phyloP scores from a whole-genome alignment of 768 basidiomycete genomes.

The Strobilomyces confusus region DNA sequence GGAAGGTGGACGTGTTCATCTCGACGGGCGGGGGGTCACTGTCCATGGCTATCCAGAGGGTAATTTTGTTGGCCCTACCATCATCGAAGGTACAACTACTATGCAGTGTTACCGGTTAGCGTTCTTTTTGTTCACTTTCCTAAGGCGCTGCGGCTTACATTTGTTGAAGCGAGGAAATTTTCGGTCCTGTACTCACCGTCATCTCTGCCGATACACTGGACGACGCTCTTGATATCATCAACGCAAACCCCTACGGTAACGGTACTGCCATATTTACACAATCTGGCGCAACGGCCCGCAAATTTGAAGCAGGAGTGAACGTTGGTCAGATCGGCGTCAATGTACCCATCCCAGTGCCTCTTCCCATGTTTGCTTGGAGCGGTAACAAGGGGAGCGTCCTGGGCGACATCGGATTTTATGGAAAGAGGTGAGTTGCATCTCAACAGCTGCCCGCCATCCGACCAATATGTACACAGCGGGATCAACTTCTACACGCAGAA shows the following conservation, averaged over 20 bases:
- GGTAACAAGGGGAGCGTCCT: conserved; percentile 88
- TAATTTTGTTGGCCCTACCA: conserved; percentile 92
- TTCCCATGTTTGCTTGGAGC: conserved; percentile 95
- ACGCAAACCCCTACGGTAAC: conserved; percentile 88
- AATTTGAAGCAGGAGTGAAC: conserved; percentile 85
- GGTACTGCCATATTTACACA: conserved; percentile 96
- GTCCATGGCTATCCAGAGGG: conserved; percentile 79
- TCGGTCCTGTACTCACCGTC: conserved; percentile 84
- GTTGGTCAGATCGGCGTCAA: conserved; percentile 94
- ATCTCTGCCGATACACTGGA: conserved; percentile 80
- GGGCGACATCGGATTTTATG: conserved; percentile 90
- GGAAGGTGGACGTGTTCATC: conserved; percentile 81
- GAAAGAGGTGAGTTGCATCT: conserved; percentile 55
- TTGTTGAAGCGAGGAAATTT: conserved; percentile 78
- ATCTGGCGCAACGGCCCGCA: conserved; percentile 90
- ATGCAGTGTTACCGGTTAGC: conserved; percentile 85
- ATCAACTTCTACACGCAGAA: conserved; percentile 96
- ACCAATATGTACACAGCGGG: conserved; percentile 44
- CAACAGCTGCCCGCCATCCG: not conserved
- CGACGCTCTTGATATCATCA: conserved; percentile 86
- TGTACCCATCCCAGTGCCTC: conserved; percentile 88
- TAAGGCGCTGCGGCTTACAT: not conserved
- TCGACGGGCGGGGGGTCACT: conserved; percentile 74
- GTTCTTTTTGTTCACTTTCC: conserved; percentile 20
- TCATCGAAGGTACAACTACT: conserved; percentile 74